Base-by-base conservation (phyloP, 495 filamentous ascomycete species). In the Annulohypoxylon bovei region DNA sequence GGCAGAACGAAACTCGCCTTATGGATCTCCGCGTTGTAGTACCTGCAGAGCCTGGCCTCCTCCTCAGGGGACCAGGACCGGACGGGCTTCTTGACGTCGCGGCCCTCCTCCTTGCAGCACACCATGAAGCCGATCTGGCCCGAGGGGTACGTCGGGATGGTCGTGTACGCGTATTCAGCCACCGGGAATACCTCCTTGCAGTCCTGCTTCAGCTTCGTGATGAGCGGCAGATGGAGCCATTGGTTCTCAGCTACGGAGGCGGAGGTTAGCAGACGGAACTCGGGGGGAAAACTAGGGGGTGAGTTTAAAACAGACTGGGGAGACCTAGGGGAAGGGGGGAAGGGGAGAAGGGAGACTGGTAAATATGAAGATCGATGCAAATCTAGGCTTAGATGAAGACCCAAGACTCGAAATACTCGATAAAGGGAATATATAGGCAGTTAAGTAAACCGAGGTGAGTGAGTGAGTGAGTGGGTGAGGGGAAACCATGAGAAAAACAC, bases 61-160 rank as follows among this genome's bases (percentile, higher is more conserved):
- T 98, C 94, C 82, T 98, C 94, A 64, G 83, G 80, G 57, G 87
- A 82, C 88, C 92, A 95, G 58, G 80, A 81, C 74, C 96, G 90
- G 28, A 97, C 69, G 37, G 96, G 96, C 80, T 89, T 90, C 76
- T 84, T 90, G 62, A 98, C 88, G 82, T 99, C 88, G 77, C 90
- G 88, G 70, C 78, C 87, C 72, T 88, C 85, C 77, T 98, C 95
- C 88, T 98, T 98, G 89, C 86, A 92, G 89, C 95, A 98, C 70
- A 99, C 93, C 93, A 98, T 97, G 89, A 98, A 99, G 80, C 96
- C 96, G 78, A 99, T 99, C 86, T 98, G 95, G 80, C 96, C 96
- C 62, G 92, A 95, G 62, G 96, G 96, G 86, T 99, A 99, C 76
- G 96, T 99, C 62, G 96, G 96, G 83, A 98, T 99, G 76, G 95